These are phyloP conservation scores for Chloromonas sp. DNA, from an alignment of 163 green algal species.

Conservation along the genomic window DNA sequence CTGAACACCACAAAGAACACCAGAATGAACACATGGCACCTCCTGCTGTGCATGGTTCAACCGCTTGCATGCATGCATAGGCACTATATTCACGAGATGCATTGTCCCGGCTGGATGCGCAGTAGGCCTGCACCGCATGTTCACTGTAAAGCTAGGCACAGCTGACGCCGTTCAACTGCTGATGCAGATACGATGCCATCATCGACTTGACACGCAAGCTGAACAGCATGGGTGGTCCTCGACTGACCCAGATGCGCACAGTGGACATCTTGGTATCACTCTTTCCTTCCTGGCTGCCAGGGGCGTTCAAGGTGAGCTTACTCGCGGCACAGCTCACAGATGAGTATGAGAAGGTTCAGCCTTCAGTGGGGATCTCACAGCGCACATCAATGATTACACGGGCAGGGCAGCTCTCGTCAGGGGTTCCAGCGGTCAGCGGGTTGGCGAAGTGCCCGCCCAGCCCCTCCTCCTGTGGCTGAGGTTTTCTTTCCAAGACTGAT, in stretches of 20 bases:
- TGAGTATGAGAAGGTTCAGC: background rate
- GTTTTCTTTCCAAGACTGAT: too few relatives aligned
- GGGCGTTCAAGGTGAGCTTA: constrained; percentile 60
- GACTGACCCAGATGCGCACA: constrained; percentile 61
- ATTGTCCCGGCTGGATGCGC: background rate
- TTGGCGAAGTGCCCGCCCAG: background rate
- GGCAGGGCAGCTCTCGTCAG: background rate
- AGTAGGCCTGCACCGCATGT: background rate
- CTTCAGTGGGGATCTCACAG: background rate
- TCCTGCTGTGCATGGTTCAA: background rate
- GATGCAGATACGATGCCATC: constrained; percentile 71
- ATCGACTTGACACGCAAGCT: constrained; percentile 73
- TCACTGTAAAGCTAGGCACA: background rate
- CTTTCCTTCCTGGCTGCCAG: constrained; percentile 74
- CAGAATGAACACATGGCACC: background rate
- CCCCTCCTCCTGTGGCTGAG: background rate
- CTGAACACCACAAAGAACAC: too few relatives aligned
- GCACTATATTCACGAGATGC: background rate
- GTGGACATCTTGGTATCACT: constrained; percentile 63
- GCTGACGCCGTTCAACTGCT: background rate
- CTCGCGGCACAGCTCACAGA: background rate
- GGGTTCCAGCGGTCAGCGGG: background rate
- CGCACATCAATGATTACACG: background rate
- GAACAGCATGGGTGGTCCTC: constrained; percentile 46
- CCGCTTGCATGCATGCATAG: background rate